Evolutionary conservation across 2,329 filamentous ascomycete genomes (phyloP).

Genomic region (Diaporthe capsici): DNA sequence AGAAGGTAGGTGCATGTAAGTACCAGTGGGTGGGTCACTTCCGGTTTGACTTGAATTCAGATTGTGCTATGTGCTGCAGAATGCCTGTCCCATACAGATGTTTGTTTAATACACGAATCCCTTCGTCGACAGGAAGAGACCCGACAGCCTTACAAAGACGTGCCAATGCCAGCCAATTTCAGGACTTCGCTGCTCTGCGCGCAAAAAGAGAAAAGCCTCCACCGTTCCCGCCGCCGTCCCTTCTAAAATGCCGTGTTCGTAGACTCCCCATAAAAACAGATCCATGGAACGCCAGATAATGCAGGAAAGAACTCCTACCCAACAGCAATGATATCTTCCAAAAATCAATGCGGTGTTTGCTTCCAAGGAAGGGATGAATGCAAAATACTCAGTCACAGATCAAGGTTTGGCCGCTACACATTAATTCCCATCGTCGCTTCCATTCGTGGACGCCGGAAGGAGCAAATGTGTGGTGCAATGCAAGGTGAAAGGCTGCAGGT

Average conservation of each 20-base stretch:
- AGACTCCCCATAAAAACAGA: not conserved
- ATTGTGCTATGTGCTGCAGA: conserved; percentile 17
- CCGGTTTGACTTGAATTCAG: not conserved
- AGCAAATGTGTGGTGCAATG: conserved; percentile 12
- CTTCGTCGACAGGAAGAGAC: not conserved
- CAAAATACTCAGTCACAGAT: not conserved
- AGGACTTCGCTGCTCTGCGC: conserved; percentile 3
- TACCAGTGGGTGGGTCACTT: not conserved
- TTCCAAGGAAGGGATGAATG: conserved; percentile 20
- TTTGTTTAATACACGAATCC: conserved; percentile 19
- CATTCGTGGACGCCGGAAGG: not conserved
- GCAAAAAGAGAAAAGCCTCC: not conserved
- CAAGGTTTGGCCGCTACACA: conserved; percentile 4
- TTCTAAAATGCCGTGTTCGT: conserved; percentile 31
- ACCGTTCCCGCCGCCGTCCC: conserved; percentile 3
- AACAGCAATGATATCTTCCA: conserved; percentile 38
- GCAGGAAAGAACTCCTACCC: conserved; percentile 28
- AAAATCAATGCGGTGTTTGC: conserved; percentile 30
- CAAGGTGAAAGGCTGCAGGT: conserved; percentile 3
- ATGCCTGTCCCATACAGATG: not conserved
- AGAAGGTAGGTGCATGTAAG: not conserved
- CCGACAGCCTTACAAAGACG: conserved; percentile 2
- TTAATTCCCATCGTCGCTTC: not conserved
- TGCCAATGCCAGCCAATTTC: conserved; percentile 7
- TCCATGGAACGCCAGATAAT: conserved; percentile 39